These are phyloP conservation scores for Trichoderma atroviride DNA, from an alignment of 2,329 filamentous ascomycete species.

Conservation along the genomic window DNA sequence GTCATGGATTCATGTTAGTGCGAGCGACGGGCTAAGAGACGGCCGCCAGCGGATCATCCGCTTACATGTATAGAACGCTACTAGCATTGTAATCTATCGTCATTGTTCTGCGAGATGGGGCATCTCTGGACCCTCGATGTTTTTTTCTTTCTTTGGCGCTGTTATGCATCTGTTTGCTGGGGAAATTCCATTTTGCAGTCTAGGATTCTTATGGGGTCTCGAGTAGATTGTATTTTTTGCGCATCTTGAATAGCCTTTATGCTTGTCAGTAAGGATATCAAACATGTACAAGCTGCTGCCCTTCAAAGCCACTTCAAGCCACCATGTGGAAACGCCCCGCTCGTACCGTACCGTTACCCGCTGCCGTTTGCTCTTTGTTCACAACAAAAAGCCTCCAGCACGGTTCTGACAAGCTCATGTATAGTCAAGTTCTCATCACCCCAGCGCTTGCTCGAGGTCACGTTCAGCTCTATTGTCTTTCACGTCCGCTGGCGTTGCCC, in stretches of 20 bases:
- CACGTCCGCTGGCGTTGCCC: slow-evolving; percentile 12
- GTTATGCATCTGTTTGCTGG: slow-evolving; percentile 1
- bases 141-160: neutral
- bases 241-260: too few species aligned
- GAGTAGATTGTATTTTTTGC: too few species aligned
- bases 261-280: neutral
- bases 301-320: neutral
- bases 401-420: neutral
- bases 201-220: neutral
- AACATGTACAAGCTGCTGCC: neutral
- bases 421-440: neutral
- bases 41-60: slow-evolving; percentile 27
- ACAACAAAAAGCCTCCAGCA: neutral
- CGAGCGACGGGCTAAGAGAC: slow-evolving; percentile 15
- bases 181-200: neutral
- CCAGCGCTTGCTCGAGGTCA: slow-evolving; percentile 6
- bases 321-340: slow-evolving; percentile 28
- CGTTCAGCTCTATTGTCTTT: neutral
- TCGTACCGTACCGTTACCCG: slow-evolving; percentile 28
- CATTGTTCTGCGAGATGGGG: slow-evolving; percentile 4
- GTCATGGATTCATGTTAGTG: neutral
- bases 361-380: slow-evolving; percentile 11
- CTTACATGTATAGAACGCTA: neutral
- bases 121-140: slow-evolving; percentile 1
- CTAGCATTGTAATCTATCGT: neutral